Conservation (phyloP, 495 filamentous ascomycete species). For the Penicillium flavigenum region DNA sequence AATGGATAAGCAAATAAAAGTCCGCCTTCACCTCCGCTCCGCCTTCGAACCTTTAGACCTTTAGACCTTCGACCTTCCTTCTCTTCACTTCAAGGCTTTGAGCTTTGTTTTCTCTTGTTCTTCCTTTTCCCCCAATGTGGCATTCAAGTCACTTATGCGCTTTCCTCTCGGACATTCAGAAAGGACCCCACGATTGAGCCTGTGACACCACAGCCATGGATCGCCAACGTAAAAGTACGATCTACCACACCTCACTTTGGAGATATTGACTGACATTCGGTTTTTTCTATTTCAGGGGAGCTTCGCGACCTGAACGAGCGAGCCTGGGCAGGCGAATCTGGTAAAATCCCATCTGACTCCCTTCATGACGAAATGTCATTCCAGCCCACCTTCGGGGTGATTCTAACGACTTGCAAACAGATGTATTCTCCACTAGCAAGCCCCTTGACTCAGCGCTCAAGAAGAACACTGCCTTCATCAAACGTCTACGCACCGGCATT, state of each 20-base stretch:
- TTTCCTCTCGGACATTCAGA: constrained; percentile 43
- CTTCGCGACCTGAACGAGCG: constrained; percentile 81
- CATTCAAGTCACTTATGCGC: constrained; percentile 41
- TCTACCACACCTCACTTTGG: constrained; percentile 18
- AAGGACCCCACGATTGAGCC: constrained; percentile 37
- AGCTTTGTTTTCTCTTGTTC: neutral
- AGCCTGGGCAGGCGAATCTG: constrained; percentile 84
- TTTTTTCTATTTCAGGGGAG: constrained; percentile 61
- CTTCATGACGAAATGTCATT: constrained; percentile 9
- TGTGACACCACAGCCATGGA: constrained; percentile 59
- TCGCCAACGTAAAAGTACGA: constrained; percentile 74
- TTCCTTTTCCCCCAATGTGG: constrained; percentile 41
- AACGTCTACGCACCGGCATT: constrained; percentile 87
- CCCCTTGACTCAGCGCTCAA: constrained; percentile 95
- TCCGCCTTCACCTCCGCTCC: constrained; percentile 28
- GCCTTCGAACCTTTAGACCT: constrained; percentile 23
- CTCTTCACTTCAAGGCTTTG: neutral
- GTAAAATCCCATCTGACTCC: constrained; percentile 44
- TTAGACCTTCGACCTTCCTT: constrained; percentile 5
- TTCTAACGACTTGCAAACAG: constrained; percentile 41
- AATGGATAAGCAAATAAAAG: constrained; percentile 20
- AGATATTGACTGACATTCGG: constrained; percentile 18
- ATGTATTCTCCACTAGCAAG: constrained; percentile 72
- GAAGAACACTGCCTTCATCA: constrained; percentile 99
- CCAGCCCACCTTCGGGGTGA: constrained; percentile 1